Percentiles rank a stretch among this genome's conserved stretches.
Evolutionary conservation across 148 eudicot genomes (phyloP).

Genomic region (Pharnaceum exiguum): DNA sequence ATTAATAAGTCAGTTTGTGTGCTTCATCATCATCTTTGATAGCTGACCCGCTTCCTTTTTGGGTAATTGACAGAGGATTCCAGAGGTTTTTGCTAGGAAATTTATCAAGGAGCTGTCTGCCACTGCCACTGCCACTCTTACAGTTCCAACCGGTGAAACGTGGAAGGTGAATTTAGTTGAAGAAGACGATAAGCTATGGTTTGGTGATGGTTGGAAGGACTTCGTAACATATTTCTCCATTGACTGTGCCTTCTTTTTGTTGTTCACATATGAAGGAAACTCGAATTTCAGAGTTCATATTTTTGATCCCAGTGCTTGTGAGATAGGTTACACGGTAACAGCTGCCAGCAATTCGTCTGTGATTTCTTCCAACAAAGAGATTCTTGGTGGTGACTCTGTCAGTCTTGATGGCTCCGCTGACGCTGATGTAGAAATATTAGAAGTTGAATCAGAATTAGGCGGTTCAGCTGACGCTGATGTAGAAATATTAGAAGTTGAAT

Average conservation of each 20-base stretch:
- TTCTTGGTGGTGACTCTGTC: neutral
- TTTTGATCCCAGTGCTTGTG: conserved; percentile 29
- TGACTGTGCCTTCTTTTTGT: conserved; percentile 27
- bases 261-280: conserved; percentile 40
- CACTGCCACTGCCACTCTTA: conserved; percentile 20
- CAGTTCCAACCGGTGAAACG: conserved; percentile 33
- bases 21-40: no score
- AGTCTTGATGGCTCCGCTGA: conserved; percentile 12
- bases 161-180: conserved; percentile 27
- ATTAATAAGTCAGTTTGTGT: no score
- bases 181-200: conserved; percentile 30
- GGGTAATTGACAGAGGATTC: conserved; percentile 18
- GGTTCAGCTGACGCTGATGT: neutral
- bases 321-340: conserved; percentile 34
- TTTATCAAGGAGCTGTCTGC: conserved; percentile 20
- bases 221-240: conserved; percentile 35
- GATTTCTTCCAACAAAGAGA: neutral
- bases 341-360: neutral
- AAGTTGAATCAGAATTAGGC: neutral
- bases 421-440: neutral
- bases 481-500: neutral
- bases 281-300: conserved; percentile 34
- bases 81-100: conserved; percentile 11
- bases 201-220: conserved; percentile 38
- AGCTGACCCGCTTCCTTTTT: no score